Conservation (phyloP, 2,329 filamentous ascomycete genomes). For the Colletotrichum zoysiae region DNA sequence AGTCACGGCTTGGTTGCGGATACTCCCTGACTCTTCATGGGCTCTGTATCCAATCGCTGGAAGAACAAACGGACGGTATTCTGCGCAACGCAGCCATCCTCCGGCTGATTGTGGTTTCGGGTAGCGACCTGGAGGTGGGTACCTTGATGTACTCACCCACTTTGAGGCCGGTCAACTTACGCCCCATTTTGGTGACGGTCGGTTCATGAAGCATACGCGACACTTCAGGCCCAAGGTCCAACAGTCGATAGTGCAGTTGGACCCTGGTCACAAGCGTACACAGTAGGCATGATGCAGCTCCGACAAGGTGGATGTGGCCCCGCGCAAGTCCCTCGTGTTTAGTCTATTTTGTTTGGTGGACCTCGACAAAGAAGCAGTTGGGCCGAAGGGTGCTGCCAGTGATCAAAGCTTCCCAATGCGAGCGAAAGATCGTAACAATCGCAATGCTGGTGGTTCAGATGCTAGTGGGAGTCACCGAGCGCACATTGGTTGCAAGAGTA, state of each 20-base stretch:
- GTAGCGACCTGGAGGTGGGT: conserved; percentile 18
- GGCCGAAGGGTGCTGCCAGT: conserved; percentile 4
- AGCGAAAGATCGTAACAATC: background rate
- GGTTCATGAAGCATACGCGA: background rate
- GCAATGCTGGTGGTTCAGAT: background rate
- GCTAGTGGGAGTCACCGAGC: background rate
- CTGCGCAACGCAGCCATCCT: conserved; percentile 7
- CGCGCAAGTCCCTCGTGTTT: background rate
- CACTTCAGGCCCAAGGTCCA: background rate
- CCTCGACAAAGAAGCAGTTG: conserved; percentile 7
- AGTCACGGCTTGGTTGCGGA: conserved; percentile 5
- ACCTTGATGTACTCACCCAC: conserved; percentile 7
- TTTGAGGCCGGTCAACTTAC: conserved; percentile 9
- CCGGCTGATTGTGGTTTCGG: background rate
- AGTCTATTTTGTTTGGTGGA: background rate
- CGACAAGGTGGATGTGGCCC: background rate
- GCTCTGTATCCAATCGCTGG: conserved; percentile 9
- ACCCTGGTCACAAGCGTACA: background rate
- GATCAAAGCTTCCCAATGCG: background rate
- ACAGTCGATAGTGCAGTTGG: background rate
- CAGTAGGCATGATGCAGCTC: background rate
- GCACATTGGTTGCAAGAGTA: background rate
- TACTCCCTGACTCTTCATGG: conserved; percentile 5
- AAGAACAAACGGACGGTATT: conserved; percentile 3
- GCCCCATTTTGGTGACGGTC: background rate